Evolutionary conservation across 768 basidiomycete species (phyloP).

Genomic region (Russula earlei): DNA sequence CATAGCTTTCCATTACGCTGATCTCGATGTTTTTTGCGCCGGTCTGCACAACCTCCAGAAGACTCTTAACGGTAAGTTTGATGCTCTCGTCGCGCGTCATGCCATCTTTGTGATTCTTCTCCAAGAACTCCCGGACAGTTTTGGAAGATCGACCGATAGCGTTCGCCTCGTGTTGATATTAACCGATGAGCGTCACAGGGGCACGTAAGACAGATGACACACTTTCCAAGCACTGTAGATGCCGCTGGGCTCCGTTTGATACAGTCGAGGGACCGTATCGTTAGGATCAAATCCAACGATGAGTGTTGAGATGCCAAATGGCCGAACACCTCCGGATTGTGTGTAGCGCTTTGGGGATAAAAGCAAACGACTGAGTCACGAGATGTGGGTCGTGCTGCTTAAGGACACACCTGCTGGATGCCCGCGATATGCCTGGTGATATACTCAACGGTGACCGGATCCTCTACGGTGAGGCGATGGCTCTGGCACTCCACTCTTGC

Average conservation of each 20-base stretch:
- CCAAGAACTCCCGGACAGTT: conserved; percentile 95
- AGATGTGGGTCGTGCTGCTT: neutral
- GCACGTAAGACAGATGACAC: neutral
- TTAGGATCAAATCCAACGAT: conserved; percentile 96
- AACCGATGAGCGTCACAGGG: neutral
- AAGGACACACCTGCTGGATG: conserved; percentile 79
- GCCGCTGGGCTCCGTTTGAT: conserved; percentile 96
- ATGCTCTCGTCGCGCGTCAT: conserved; percentile 83
- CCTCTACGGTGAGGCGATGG: conserved; percentile 94
- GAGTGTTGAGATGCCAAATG: conserved; percentile 95
- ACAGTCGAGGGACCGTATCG: conserved; percentile 78
- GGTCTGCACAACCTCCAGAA: conserved; percentile 97
- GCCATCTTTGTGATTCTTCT: conserved; percentile 95
- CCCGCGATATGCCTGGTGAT: conserved; percentile 97
- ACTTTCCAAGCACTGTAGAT: conserved; percentile 99
- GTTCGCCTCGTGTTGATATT: conserved; percentile 57
- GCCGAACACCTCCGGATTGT: conserved; percentile 96
- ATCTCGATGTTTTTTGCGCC: conserved; percentile 99
- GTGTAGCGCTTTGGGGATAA: conserved; percentile 72
- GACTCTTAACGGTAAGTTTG: conserved; percentile 89
- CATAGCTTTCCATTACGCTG: conserved; percentile 93
- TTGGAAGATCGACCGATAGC: conserved; percentile 97
- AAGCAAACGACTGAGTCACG: neutral
- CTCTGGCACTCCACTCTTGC: conserved; percentile 97
- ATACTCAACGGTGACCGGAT: conserved; percentile 96